Conservation (phyloP, 768 basidiomycete species). For the Holtermanniella nyarrowii region DNA sequence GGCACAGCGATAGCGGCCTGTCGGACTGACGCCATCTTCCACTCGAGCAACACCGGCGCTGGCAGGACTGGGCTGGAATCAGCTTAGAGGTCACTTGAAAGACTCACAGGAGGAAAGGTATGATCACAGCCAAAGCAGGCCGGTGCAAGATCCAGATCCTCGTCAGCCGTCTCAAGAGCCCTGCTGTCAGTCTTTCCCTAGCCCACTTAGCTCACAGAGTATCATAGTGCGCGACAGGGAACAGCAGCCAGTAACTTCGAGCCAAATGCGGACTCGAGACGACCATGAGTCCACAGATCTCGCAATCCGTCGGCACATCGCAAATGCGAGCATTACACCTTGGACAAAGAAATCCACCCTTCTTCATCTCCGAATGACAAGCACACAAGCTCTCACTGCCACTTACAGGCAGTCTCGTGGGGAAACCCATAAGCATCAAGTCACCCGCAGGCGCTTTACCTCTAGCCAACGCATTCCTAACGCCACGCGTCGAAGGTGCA, state of each 20-base stretch:
- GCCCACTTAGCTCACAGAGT: constrained; percentile 74
- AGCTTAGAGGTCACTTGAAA: constrained; percentile 1
- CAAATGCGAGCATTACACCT: constrained; percentile 86
- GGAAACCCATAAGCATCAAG: constrained; percentile 99
- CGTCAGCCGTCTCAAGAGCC: constrained; percentile 3
- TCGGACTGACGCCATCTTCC: constrained; percentile 63
- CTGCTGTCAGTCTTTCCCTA: no score
- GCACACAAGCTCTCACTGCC: constrained; percentile 73
- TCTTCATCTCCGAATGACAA: constrained; percentile 85
- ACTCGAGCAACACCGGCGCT: constrained; percentile 21
- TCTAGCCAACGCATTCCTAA: constrained; percentile 44
- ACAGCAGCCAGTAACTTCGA: constrained; percentile 53
- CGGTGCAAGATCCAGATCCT: constrained; percentile 31
- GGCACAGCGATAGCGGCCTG: constrained; percentile 70
- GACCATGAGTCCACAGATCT: constrained; percentile 93
- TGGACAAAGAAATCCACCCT: constrained; percentile 89
- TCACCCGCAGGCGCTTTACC: constrained; percentile 46
- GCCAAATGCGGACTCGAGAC: constrained; percentile 96
- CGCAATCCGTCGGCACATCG: constrained; percentile 96
- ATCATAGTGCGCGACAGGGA: constrained; percentile 79
- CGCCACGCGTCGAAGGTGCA: constrained; percentile 25
- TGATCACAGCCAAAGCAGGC: constrained; percentile 72
- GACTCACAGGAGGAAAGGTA: constrained; percentile 48
- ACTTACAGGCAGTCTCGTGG: constrained; percentile 74
- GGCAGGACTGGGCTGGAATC: constrained; percentile 10